Evolutionary conservation across 108 stramenopile species (phyloP).

Genomic region (Cyclostephanos tholiformis): DNA sequence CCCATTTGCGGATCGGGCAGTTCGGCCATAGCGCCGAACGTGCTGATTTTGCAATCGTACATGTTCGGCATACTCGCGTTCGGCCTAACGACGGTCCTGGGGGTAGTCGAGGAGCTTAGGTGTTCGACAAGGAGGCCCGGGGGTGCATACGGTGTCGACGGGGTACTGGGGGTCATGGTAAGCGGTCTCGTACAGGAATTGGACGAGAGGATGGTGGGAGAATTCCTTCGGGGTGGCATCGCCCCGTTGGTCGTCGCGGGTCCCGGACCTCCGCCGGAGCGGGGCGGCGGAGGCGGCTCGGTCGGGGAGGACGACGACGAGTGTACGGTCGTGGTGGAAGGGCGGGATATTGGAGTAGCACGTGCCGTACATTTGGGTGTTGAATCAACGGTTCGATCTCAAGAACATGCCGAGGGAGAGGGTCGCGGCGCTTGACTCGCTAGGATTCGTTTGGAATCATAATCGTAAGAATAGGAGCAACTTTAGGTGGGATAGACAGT

Average conservation of each 20-base stretch:
- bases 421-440: slow-evolving; percentile 34
- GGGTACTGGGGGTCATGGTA: slow-evolving; percentile 70
- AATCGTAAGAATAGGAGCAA: slow-evolving; percentile 37
- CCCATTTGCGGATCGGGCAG: slow-evolving; percentile 54
- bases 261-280: neutral
- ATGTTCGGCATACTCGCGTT: slow-evolving; percentile 56
- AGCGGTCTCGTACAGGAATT: slow-evolving; percentile 70
- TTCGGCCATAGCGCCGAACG: slow-evolving; percentile 45
- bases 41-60: slow-evolving; percentile 49
- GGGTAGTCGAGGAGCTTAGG: slow-evolving; percentile 51
- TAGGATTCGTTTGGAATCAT: slow-evolving; percentile 57
- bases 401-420: slow-evolving; percentile 44
- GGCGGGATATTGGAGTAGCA: neutral
- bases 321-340: neutral
- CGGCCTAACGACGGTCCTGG: slow-evolving; percentile 42
- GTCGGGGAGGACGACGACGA: neutral
- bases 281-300: neutral
- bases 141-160: slow-evolving; percentile 77
- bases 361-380: slow-evolving; percentile 25
- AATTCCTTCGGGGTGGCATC: neutral
- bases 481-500: slow-evolving; percentile 27
- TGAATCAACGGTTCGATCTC: slow-evolving; percentile 49
- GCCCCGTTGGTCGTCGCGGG: neutral
- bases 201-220: slow-evolving; percentile 52
- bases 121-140: slow-evolving; percentile 42